Percentiles rank a stretch among this genome's conserved stretches.
Evolutionary conservation across 768 basidiomycete species (phyloP).

Genomic region (Lactifluus hygrophoroides): DNA sequence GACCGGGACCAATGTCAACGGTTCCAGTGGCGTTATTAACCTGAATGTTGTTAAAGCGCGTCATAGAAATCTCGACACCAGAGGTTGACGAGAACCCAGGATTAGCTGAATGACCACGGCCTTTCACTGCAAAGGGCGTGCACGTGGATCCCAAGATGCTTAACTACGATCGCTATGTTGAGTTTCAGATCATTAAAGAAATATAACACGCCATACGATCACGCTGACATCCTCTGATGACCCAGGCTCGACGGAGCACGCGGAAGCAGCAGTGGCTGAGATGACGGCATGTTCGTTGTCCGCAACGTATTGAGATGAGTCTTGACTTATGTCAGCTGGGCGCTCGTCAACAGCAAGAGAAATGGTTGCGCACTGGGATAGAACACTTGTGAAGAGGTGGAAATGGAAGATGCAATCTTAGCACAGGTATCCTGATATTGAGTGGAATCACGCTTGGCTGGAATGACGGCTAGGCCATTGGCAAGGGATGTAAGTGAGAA

Average conservation of each 20-base stretch:
- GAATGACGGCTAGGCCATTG: not conserved
- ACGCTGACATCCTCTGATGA: conserved; percentile 12
- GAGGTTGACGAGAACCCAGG: no score
- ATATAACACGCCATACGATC: conserved; percentile 6
- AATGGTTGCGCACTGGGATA: no score
- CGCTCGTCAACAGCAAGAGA: not conserved
- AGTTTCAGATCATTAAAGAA: no score
- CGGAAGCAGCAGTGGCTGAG: conserved; percentile 4
- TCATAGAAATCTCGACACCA: no score
- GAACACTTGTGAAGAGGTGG: no score
- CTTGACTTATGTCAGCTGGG: not conserved
- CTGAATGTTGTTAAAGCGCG: no score
- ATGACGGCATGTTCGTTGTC: conserved; percentile 6
- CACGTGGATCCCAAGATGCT: no score
- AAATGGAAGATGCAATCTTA: no score
- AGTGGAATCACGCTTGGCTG: not conserved
- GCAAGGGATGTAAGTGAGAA: not conserved
- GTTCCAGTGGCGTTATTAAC: no score
- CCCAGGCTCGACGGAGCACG: no score
- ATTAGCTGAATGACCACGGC: conserved; percentile 24
- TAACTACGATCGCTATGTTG: not conserved
- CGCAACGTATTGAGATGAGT: not conserved
- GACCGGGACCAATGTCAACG: conserved; percentile 21
- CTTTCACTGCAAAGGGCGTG: conserved; percentile 20
- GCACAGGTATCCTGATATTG: no score